Conservation (phyloP, 75 land plant genomes). For the Cupressus sempervirens region DNA sequence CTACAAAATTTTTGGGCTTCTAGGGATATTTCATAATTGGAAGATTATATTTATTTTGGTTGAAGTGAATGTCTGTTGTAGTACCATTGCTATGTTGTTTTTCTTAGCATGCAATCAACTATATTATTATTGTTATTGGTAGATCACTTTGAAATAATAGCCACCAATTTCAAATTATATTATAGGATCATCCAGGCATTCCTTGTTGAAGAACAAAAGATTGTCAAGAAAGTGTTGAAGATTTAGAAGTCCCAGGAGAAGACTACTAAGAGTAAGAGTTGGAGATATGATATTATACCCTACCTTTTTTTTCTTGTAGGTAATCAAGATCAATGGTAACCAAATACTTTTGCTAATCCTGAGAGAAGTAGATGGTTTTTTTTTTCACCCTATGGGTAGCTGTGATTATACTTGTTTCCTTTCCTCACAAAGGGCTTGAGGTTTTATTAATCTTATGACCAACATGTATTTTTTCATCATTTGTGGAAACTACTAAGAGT, state of each 20-base stretch:
- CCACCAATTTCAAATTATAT: not conserved
- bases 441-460: too few relatives aligned
- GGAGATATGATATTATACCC: not conserved
- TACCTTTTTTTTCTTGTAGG: not conserved
- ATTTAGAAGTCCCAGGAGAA: constrained; percentile 69
- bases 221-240: constrained; percentile 70
- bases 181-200: constrained; percentile 64
- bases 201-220: constrained; percentile 67
- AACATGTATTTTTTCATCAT: too few relatives aligned
- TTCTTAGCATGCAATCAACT: too few relatives aligned
- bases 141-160: not conserved
- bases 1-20: not conserved
- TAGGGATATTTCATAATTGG: not conserved
- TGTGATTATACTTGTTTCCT: too few relatives aligned
- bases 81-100: too few relatives aligned
- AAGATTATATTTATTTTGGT: too few relatives aligned
- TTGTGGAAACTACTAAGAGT: constrained; percentile 44
- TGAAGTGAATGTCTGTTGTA: not conserved
- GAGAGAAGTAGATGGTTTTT: not conserved
- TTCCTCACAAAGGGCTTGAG: too few relatives aligned
- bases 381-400: too few relatives aligned
- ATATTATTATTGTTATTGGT: not conserved
- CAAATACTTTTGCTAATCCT: too few relatives aligned
- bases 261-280: constrained; percentile 27
- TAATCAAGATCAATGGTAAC: not conserved